Percentiles rank a stretch among this genome's conserved stretches.
phyloP scores from a whole-genome alignment of 768 basidiomycete genomes.

The Tricholoma flavovirens region DNA sequence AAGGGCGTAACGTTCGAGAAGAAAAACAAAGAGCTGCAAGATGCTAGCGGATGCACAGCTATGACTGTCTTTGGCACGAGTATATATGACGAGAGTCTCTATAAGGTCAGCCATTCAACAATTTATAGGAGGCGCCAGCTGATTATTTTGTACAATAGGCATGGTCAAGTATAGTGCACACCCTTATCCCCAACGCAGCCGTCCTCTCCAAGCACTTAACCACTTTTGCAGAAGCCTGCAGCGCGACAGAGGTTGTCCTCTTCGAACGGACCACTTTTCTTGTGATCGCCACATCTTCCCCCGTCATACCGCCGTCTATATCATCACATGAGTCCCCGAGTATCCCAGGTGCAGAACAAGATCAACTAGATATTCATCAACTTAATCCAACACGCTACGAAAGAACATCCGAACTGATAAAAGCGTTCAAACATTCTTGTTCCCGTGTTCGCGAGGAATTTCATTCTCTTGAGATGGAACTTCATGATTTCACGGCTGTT shows the following conservation, averaged over 20 bases:
- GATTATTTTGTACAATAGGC: conserved; percentile 48
- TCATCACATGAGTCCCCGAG: conserved; percentile 11
- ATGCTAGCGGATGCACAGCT: conserved; percentile 52
- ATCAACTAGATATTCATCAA: conserved; percentile 32
- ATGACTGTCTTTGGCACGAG: conserved; percentile 87
- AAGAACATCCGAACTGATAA: conserved; percentile 89
- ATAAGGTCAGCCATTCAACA: conserved; percentile 56
- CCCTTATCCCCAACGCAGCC: conserved; percentile 91
- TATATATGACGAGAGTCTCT: conserved; percentile 96
- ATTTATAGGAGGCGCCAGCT: conserved; percentile 2
- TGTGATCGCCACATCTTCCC: conserved; percentile 82
- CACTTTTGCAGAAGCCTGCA: conserved; percentile 81
- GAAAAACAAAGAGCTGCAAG: conserved; percentile 68
- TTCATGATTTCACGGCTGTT: conserved; percentile 80
- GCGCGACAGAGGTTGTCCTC: conserved; percentile 88
- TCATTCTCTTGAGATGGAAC: conserved; percentile 80
- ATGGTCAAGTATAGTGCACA: conserved; percentile 97
- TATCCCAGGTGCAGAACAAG: conserved; percentile 15
- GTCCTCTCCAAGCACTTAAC: conserved; percentile 83
- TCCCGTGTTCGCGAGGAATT: conserved; percentile 82
- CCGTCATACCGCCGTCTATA: conserved; percentile 28
- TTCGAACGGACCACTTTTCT: conserved; percentile 98
- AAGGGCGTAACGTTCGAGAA: conserved; percentile 55
- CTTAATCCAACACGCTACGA: conserved; percentile 74
- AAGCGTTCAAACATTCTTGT: conserved; percentile 91